Conservation (phyloP, 208 protist species). For the Trypanosoma mega region DNA sequence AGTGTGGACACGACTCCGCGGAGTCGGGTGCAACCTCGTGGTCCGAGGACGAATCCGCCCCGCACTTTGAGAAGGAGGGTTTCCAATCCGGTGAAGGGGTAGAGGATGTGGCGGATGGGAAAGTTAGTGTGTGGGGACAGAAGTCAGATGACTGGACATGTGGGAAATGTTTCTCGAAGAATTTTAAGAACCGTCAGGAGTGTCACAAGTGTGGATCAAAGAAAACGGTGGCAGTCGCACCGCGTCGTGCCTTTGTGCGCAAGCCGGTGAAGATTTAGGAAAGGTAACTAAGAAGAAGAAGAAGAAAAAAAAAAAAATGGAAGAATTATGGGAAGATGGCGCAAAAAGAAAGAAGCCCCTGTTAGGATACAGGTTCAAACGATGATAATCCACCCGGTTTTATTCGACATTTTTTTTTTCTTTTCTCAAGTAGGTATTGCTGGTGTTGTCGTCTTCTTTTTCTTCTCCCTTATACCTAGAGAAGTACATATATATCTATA, state of each 20-base stretch:
- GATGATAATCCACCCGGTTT: too few relatives aligned
- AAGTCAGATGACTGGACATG: constrained; percentile 74
- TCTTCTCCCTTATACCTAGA: neutral
- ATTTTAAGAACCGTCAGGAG: constrained; percentile 57
- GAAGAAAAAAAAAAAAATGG: neutral
- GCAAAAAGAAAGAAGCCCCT: too few relatives aligned
- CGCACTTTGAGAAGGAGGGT: constrained; percentile 71
- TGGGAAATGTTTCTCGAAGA: constrained; percentile 83
- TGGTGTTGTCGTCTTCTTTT: too few relatives aligned
- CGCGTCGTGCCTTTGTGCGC: constrained; percentile 43
- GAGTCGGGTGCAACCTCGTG: constrained; percentile 34
- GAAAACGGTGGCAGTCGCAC: constrained; percentile 39
- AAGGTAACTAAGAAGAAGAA: neutral
- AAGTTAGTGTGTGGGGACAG: constrained; percentile 37
- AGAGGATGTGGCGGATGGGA: constrained; percentile 33
- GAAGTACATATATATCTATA: neutral
- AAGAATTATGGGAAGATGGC: too few relatives aligned
- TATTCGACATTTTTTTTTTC: too few relatives aligned
- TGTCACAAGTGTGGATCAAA: constrained; percentile 80
- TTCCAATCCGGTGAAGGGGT: constrained; percentile 48
- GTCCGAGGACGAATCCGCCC: constrained; percentile 23
- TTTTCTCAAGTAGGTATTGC: too few relatives aligned
- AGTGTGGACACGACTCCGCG: constrained; percentile 44
- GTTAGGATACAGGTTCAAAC: too few relatives aligned
- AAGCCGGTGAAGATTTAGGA: constrained; percentile 79